A percentile compares a stretch with the other conserved stretches of the same genome.
These are phyloP conservation scores for Trichophyton schoenleinii DNA, from an alignment of 2,329 filamentous ascomycete genomes.

Conservation along the genomic window DNA sequence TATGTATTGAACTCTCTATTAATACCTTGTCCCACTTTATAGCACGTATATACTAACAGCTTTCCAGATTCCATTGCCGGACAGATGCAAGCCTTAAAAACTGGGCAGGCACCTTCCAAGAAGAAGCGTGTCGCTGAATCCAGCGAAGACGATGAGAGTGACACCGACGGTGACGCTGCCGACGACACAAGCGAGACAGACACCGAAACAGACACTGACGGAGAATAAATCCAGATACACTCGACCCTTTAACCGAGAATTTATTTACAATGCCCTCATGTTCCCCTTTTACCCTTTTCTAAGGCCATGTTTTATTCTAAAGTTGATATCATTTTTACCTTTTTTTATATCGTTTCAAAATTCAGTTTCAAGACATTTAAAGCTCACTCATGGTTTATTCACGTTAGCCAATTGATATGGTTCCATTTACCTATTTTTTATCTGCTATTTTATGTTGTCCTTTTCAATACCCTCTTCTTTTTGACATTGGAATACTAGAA, in stretches of 20 bases:
- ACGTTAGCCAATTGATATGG: background rate
- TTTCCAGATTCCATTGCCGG: constrained; percentile 68
- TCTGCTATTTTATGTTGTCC: background rate
- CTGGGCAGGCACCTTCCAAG: constrained; percentile 46
- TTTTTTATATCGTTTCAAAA: background rate
- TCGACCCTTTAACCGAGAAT: background rate
- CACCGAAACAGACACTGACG: constrained; percentile 69
- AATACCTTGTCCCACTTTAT: background rate
- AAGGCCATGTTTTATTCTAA: background rate
- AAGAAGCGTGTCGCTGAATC: constrained; percentile 44
- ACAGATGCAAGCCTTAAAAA: constrained; percentile 79
- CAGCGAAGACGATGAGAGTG: constrained; percentile 50
- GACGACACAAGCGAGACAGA: constrained; percentile 46
- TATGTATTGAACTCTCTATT: constrained; percentile 38
- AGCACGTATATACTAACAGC: constrained; percentile 17
- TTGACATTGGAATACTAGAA: background rate
- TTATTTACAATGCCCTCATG: background rate
- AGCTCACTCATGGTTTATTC: background rate
- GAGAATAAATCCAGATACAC: constrained; percentile 35
- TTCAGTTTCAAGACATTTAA: background rate
- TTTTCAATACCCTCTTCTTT: constrained; percentile 1
- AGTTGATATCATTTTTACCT: background rate
- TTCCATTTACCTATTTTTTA: background rate
- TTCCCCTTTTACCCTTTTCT: background rate
- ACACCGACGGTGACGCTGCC: constrained; percentile 51